Percentiles rank a stretch among this genome's conserved stretches.
phyloP scores from a whole-genome alignment of 495 filamentous ascomycete genomes.

The Astrocystis sublimbata region DNA sequence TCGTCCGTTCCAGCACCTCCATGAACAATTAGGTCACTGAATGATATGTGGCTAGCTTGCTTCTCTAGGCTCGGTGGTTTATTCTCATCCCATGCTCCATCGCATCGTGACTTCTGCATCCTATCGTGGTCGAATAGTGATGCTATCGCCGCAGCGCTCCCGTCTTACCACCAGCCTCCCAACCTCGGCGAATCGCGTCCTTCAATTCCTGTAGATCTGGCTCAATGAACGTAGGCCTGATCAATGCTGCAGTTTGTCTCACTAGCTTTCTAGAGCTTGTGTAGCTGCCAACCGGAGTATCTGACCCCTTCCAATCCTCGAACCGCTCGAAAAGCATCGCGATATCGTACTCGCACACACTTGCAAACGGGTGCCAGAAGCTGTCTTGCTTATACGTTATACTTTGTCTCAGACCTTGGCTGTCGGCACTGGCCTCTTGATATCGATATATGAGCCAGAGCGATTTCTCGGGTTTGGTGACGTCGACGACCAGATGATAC shows the following conservation, averaged over 20 bases:
- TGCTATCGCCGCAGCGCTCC: not conserved
- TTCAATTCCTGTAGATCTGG: constrained; percentile 11
- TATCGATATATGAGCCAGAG: constrained; percentile 18
- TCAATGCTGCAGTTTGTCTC: constrained; percentile 9
- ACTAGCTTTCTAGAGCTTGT: constrained; percentile 10
- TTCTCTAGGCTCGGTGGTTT: not conserved
- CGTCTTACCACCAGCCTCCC: constrained; percentile 8
- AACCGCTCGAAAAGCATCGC: constrained; percentile 19
- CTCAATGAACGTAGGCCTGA: constrained; percentile 16
- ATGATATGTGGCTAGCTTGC: not conserved
- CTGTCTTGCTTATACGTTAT: constrained; percentile 17
- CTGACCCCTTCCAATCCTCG: constrained; percentile 16
- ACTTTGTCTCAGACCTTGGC: constrained; percentile 7
- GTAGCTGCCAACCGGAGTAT: constrained; percentile 9
- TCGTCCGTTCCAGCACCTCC: not conserved
- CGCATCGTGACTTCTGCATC: not conserved
- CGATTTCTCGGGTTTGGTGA: constrained; percentile 17
- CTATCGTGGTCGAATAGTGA: not conserved
- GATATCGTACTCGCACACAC: constrained; percentile 18
- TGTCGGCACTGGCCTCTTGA: constrained; percentile 7
- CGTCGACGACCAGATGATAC: constrained; percentile 17
- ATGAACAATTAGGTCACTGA: not conserved
- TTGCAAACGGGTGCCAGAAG: constrained; percentile 18
- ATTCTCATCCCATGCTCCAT: not conserved
- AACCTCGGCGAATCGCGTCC: constrained; percentile 13